phyloP scores from a whole-genome alignment of 2,329 filamentous ascomycete species.

The Diplodia corticola region DNA sequence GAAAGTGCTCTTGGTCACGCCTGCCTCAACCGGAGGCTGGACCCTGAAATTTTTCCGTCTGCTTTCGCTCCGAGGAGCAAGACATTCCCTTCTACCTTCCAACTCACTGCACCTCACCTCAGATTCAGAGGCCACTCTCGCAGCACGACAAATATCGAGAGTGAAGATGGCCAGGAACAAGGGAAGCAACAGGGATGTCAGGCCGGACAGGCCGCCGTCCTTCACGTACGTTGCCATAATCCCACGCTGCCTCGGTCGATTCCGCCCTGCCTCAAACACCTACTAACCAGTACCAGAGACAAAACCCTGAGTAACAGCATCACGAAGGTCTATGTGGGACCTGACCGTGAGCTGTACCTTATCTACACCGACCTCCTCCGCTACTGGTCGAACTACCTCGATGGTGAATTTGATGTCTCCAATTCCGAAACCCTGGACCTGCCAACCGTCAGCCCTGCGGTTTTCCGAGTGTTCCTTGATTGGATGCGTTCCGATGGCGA shows the following conservation, averaged over 20 bases:
- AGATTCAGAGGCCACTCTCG: not conserved
- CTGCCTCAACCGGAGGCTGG: not conserved
- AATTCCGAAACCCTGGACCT: not conserved
- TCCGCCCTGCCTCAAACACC: not conserved
- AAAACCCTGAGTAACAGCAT: not conserved
- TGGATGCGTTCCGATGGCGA: not conserved
- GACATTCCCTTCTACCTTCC: not conserved
- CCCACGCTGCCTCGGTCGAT: not conserved
- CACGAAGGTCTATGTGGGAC: not conserved
- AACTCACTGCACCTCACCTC: not conserved
- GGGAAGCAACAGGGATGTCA: not conserved
- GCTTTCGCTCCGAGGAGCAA: not conserved
- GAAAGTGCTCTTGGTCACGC: not conserved
- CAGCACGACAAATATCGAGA: too few relatives aligned
- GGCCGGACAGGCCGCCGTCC: not conserved
- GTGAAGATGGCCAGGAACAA: not conserved
- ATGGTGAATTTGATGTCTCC: not conserved
- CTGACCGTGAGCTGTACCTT: not conserved
- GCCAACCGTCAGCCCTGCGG: not conserved
- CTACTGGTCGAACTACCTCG: not conserved
- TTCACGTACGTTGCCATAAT: not conserved
- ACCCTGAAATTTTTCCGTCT: not conserved
- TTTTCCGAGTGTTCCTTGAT: slow-evolving; percentile 12
- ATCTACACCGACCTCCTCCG: not conserved
- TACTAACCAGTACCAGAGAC: not conserved